Conservation (phyloP, 2,329 filamentous ascomycete genomes). For the Teratosphaeria pseudoeucalypti region DNA sequence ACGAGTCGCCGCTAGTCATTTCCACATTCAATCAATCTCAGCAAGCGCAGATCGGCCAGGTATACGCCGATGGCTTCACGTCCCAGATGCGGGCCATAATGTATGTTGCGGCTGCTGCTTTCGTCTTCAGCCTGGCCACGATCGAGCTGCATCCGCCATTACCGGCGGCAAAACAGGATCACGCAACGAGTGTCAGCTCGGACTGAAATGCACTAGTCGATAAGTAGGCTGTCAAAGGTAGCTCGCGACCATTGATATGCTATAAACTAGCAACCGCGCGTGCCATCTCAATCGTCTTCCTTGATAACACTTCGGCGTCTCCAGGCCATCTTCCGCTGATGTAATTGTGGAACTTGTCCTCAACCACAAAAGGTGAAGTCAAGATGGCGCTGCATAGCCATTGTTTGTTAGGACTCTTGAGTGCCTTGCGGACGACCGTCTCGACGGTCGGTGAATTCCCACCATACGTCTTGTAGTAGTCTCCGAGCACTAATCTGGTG, state of each 20-base stretch:
- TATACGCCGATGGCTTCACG: slow-evolving; percentile 14
- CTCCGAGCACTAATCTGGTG: neutral
- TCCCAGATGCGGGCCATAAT: slow-evolving; percentile 11
- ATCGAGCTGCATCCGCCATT: neutral
- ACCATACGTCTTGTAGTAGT: neutral
- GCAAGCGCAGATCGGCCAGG: neutral
- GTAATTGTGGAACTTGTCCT: neutral
- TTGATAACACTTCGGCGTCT: neutral
- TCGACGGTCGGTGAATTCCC: neutral
- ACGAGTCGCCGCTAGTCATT: slow-evolving; percentile 6
- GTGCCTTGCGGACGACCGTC: slow-evolving; percentile 6
- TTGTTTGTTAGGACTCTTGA: slow-evolving; percentile 33
- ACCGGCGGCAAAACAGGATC: neutral
- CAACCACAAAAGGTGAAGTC: slow-evolving; percentile 1
- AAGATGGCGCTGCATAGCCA: slow-evolving; percentile 35
- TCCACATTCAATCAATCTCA: slow-evolving; percentile 3
- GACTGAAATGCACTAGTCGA: neutral
- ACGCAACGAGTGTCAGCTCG: neutral
- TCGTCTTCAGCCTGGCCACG: slow-evolving; percentile 10
- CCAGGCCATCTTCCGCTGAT: neutral
- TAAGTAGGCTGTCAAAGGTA: neutral
- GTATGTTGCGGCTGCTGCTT: slow-evolving; percentile 9
- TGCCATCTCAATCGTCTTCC: neutral
- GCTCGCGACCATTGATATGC: neutral
- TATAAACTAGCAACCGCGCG: neutral